Percentiles rank a stretch among this genome's conserved stretches.
Conservation (phyloP, 192 early-diverging fungal genomes). For the Coemansia furcata region DNA sequence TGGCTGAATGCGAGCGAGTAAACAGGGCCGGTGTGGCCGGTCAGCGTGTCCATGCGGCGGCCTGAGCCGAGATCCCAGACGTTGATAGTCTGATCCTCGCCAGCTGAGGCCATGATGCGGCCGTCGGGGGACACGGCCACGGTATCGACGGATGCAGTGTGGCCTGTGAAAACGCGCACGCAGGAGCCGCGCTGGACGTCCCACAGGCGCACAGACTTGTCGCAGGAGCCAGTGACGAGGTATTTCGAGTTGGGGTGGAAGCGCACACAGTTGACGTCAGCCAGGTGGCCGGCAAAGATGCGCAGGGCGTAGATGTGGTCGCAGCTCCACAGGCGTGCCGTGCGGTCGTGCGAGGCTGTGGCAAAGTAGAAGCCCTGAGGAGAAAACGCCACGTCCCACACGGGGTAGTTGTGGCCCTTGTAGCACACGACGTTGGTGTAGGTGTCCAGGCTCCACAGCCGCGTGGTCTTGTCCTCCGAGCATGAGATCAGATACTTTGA, state of each 20-base stretch:
- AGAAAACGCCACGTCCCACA: constrained; percentile 95
- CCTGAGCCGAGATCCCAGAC: constrained; percentile 93
- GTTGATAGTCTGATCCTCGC: constrained; percentile 64
- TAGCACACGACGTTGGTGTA: constrained; percentile 90
- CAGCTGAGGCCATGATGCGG: constrained; percentile 82
- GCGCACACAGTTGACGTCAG: constrained; percentile 92
- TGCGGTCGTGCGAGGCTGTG: constrained; percentile 92
- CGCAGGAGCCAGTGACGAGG: constrained; percentile 87
- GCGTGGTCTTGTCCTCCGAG: constrained; percentile 90
- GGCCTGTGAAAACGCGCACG: constrained; percentile 88
- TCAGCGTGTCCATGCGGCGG: constrained; percentile 75
- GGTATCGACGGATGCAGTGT: constrained; percentile 76
- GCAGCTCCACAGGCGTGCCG: constrained; percentile 92
- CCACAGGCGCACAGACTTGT: constrained; percentile 88
- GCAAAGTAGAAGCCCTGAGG: constrained; percentile 96
- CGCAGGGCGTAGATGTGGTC: constrained; percentile 95
- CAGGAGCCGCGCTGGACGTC: constrained; percentile 87
- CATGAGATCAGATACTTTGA: constrained; percentile 81
- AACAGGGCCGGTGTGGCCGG: constrained; percentile 79
- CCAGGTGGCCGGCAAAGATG: constrained; percentile 96
- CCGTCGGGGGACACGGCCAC: constrained; percentile 94
- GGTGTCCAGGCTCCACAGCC: constrained; percentile 95
- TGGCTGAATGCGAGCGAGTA: constrained; percentile 85
- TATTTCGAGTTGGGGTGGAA: constrained; percentile 99
- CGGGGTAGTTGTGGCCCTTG: constrained; percentile 94